Evolutionary conservation across 495 filamentous ascomycete genomes (phyloP).

Genomic region (Rhizodiscina lignyota): DNA sequence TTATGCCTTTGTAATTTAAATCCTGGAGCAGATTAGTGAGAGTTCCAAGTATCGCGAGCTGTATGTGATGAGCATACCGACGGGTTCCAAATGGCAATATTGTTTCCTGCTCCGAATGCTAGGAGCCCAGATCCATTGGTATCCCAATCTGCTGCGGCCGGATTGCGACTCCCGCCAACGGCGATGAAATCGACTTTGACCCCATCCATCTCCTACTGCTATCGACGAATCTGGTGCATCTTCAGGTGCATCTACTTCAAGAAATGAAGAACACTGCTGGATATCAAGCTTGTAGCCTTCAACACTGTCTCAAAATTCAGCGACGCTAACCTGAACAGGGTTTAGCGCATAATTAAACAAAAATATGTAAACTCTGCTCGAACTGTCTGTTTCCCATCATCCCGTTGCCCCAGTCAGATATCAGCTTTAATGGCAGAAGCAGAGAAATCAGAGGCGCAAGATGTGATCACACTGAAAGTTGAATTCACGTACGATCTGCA

Average conservation of each 20-base stretch:
- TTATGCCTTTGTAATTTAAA: conserved; percentile 37
- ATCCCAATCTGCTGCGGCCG: conserved; percentile 84
- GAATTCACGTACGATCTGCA: conserved; percentile 52
- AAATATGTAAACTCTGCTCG: too few species aligned
- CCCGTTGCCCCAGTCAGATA: too few species aligned
- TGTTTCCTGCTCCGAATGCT: conserved; percentile 78
- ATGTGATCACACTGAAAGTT: conserved; percentile 37
- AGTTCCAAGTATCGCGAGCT: background rate
- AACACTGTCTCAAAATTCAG: too few species aligned
- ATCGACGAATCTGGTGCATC: too few species aligned
- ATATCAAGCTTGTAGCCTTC: too few species aligned
- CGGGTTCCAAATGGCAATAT: conserved; percentile 80
- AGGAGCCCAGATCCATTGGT: conserved; percentile 43
- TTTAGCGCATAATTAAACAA: too few species aligned
- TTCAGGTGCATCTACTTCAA: too few species aligned
- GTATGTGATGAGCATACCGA: conserved; percentile 34
- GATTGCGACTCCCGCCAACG: conserved; percentile 78
- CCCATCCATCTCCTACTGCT: too few species aligned
- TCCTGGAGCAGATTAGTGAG: conserved; percentile 25
- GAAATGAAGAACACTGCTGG: too few species aligned
- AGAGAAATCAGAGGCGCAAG: conserved; percentile 5
- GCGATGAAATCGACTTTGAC: conserved; percentile 44
- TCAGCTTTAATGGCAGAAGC: conserved; percentile 5
- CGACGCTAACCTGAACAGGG: too few species aligned
- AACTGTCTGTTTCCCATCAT: too few species aligned